Percentiles rank a stretch among this genome's conserved stretches.
These are phyloP conservation scores for Rhizomucor pusillus DNA, from an alignment of 371 early-diverging fungal species.

Conservation along the genomic window DNA sequence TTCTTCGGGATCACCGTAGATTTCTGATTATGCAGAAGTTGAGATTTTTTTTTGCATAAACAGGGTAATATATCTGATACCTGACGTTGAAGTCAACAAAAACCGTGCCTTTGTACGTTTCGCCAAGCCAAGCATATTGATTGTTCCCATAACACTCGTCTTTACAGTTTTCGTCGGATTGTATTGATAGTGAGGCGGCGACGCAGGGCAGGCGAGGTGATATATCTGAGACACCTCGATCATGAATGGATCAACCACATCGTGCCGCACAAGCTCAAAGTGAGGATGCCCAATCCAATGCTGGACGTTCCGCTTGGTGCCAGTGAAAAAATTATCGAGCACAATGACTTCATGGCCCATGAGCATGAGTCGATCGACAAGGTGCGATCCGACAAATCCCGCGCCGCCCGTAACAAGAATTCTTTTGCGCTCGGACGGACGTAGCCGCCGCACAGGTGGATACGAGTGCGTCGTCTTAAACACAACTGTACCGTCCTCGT, in stretches of 20 bases:
- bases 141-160: slow-evolving; percentile 85
- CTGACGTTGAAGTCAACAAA: slow-evolving; percentile 81
- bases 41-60: background rate
- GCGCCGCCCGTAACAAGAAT: slow-evolving; percentile 91
- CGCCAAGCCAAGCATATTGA: slow-evolving; percentile 89
- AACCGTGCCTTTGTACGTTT: slow-evolving; percentile 82
- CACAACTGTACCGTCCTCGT: slow-evolving; percentile 39
- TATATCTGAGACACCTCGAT: slow-evolving; percentile 86
- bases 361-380: slow-evolving; percentile 82
- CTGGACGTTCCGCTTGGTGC: slow-evolving; percentile 64
- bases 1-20: slow-evolving; percentile 89
- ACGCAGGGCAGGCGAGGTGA: slow-evolving; percentile 87
- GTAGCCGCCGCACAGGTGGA: slow-evolving; percentile 53
- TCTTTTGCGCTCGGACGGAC: slow-evolving; percentile 62
- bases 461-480: slow-evolving; percentile 46
- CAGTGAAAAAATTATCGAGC: slow-evolving; percentile 88
- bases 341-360: slow-evolving; percentile 89
- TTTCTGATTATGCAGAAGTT: slow-evolving; percentile 53
- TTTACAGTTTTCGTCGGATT: slow-evolving; percentile 89
- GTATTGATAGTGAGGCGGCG: slow-evolving; percentile 89
- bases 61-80: slow-evolving; percentile 31
- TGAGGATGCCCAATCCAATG: slow-evolving; percentile 90
- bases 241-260: slow-evolving; percentile 83
- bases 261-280: slow-evolving; percentile 84
- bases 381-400: slow-evolving; percentile 87